A percentile compares a stretch with the other conserved stretches of the same genome.
Evolutionary conservation across 2,329 filamentous ascomycete species (phyloP).

Genomic region (Dothideomycetes sp.): DNA sequence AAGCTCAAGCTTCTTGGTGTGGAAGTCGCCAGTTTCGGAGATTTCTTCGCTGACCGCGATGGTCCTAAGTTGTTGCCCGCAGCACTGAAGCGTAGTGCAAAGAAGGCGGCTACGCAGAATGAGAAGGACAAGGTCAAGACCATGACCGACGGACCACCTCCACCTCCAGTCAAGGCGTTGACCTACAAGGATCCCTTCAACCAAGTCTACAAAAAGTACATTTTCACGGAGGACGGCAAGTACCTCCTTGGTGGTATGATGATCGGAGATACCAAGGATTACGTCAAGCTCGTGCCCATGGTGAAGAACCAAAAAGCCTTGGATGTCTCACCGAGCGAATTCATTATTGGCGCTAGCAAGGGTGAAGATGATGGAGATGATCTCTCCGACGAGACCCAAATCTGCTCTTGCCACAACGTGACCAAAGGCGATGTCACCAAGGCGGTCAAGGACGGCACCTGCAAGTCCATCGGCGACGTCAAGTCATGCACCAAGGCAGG

Average conservation of each 20-base stretch:
- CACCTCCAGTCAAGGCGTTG: conserved; percentile 63
- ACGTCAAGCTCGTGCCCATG: conserved; percentile 78
- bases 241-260: conserved; percentile 93
- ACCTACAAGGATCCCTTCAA: conserved; percentile 84
- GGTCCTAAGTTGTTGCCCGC: conserved; percentile 66
- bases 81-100: conserved; percentile 31
- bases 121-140: conserved; percentile 36
- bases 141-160: conserved; percentile 43
- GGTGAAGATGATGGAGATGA: conserved; percentile 68
- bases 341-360: conserved; percentile 70
- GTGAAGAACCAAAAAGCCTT: conserved; percentile 74
- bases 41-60: conserved; percentile 84
- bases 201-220: conserved; percentile 85
- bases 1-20: conserved; percentile 85
- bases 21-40: conserved; percentile 85
- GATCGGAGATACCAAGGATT: conserved; percentile 87
- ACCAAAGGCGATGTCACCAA: conserved; percentile 70
- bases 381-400: conserved; percentile 72
- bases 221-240: conserved; percentile 83
- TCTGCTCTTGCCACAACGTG: conserved; percentile 90
- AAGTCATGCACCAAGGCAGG: conserved; percentile 88
- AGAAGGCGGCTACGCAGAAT: conserved; percentile 30
- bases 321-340: conserved; percentile 66
- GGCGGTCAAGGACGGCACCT: conserved; percentile 63
- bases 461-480: conserved; percentile 70